phyloP scores from a whole-genome alignment of 2,329 filamentous ascomycete species.

The Cercospora sp. region DNA sequence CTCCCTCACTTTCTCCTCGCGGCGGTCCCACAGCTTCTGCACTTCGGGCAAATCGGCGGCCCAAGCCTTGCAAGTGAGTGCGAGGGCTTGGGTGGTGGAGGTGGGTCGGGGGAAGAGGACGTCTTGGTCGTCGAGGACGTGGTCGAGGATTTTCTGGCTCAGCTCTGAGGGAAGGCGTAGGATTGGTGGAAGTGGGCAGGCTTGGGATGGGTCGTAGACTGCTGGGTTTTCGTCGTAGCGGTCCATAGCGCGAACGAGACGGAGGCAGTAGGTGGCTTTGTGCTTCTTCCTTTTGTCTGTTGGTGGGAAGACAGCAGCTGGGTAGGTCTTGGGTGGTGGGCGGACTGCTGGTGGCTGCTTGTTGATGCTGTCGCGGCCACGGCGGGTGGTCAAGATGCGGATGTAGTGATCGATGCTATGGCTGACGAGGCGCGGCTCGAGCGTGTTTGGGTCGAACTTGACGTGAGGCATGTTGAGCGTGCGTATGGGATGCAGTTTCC shows the following conservation, averaged over 20 bases:
- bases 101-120: slow-evolving; percentile 16
- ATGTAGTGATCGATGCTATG: background rate
- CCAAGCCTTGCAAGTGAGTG: slow-evolving; percentile 18
- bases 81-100: slow-evolving; percentile 9
- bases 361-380: background rate
- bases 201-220: background rate
- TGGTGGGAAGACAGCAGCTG: slow-evolving; percentile 3
- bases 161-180: slow-evolving; percentile 22
- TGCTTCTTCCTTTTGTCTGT: slow-evolving; percentile 6
- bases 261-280: slow-evolving; percentile 17
- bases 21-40: slow-evolving; percentile 15
- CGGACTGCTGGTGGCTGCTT: background rate
- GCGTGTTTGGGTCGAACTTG: slow-evolving; percentile 2
- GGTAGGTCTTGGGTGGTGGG: background rate
- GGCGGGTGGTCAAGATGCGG: background rate
- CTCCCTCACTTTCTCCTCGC: slow-evolving; percentile 5
- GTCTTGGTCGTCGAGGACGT: slow-evolving; percentile 18
- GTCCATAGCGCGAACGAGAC: slow-evolving; percentile 17
- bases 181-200: slow-evolving; percentile 12
- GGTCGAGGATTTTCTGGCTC: slow-evolving; percentile 18
- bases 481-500: background rate
- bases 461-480: background rate
- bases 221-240: slow-evolving; percentile 15
- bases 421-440: slow-evolving; percentile 7
- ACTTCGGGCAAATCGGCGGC: slow-evolving; percentile 15